phyloP scores from a whole-genome alignment of 352 stramenopile genomes.

The Lagenidium giganteum region DNA sequence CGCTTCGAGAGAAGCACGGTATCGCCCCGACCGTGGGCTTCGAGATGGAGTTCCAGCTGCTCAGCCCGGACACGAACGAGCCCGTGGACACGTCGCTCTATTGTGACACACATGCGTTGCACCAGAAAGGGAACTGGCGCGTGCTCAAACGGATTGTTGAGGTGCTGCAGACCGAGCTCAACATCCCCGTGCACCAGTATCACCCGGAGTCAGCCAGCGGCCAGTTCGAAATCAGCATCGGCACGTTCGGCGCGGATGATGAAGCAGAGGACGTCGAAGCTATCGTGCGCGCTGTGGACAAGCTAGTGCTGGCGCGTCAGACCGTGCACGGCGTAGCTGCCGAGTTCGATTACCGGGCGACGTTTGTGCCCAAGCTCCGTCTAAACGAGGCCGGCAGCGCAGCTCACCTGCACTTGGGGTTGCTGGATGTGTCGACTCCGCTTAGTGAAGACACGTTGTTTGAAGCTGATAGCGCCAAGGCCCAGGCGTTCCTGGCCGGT shows the following conservation, averaged over 20 bases:
- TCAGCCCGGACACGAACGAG: not conserved
- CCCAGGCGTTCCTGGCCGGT: slow-evolving; percentile 12
- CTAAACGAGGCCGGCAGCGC: slow-evolving; percentile 10
- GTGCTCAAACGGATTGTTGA: slow-evolving; percentile 21
- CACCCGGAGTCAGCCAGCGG: slow-evolving; percentile 22
- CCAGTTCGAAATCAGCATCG: slow-evolving; percentile 32
- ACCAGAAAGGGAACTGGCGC: slow-evolving; percentile 10
- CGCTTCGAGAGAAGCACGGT: not conserved
- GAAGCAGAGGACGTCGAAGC: not conserved
- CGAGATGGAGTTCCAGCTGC: slow-evolving; percentile 26
- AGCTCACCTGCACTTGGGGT: slow-evolving; percentile 18
- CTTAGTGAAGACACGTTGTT: slow-evolving; percentile 9
- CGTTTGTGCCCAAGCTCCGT: slow-evolving; percentile 20
- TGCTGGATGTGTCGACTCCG: slow-evolving; percentile 1
- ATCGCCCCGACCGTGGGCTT: slow-evolving; percentile 19
- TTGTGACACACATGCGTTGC: slow-evolving; percentile 21
- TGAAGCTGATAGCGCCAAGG: not conserved
- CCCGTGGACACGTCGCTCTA: slow-evolving; percentile 22
- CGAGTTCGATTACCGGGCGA: slow-evolving; percentile 12
- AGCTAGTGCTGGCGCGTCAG: slow-evolving; percentile 20
- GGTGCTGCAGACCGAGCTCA: slow-evolving; percentile 14
- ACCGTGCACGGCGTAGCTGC: slow-evolving; percentile 17
- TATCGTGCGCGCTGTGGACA: slow-evolving; percentile 17
- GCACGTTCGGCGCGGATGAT: slow-evolving; percentile 6
- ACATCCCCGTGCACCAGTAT: slow-evolving; percentile 24